These are phyloP conservation scores for Colletotrichum costaricense DNA, from an alignment of 2,329 filamentous ascomycete genomes.

Conservation along the genomic window DNA sequence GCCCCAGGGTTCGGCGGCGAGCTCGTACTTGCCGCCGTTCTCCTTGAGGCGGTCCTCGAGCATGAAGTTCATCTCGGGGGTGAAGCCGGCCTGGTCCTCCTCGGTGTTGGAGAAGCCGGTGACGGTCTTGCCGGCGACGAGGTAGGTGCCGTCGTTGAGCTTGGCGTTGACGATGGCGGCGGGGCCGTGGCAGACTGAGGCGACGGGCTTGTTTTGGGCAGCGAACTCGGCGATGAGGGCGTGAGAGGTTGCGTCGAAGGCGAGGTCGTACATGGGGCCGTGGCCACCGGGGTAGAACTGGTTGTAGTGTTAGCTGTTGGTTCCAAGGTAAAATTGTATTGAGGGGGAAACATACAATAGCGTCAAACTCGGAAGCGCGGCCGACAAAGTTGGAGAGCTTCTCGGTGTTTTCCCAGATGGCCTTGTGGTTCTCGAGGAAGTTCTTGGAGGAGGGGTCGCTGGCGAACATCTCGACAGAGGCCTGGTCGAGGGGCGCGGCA, in stretches of 20 bases:
- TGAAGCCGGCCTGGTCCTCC: constrained; percentile 58
- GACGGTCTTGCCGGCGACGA: constrained; percentile 67
- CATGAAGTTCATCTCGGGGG: constrained; percentile 67
- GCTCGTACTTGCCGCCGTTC: constrained; percentile 66
- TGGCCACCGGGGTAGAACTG: constrained; percentile 67
- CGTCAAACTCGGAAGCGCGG: constrained; percentile 71
- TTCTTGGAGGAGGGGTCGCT: constrained; percentile 61
- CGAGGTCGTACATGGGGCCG: constrained; percentile 76
- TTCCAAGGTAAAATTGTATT: accelerated
- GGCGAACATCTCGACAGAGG: constrained; percentile 66
- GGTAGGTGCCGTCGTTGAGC: constrained; percentile 58
- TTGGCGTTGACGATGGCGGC: constrained; percentile 70
- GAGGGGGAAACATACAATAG: constrained; percentile 47
- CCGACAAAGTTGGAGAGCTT: constrained; percentile 68
- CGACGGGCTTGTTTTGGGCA: constrained; percentile 69
- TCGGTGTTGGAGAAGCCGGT: constrained; percentile 74
- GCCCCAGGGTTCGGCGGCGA: constrained; percentile 59
- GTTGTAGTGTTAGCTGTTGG: neutral
- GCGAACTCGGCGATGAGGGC: constrained; percentile 72
- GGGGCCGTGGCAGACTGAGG: constrained; percentile 77
- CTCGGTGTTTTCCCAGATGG: constrained; percentile 72
- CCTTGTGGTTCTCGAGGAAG: constrained; percentile 67
- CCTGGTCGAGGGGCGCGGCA: constrained; percentile 69
- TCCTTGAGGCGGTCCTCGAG: constrained; percentile 66
- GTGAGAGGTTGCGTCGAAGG: constrained; percentile 65